Conservation (phyloP, 106 monocot genomes). For the Ottelia alismoides region DNA sequence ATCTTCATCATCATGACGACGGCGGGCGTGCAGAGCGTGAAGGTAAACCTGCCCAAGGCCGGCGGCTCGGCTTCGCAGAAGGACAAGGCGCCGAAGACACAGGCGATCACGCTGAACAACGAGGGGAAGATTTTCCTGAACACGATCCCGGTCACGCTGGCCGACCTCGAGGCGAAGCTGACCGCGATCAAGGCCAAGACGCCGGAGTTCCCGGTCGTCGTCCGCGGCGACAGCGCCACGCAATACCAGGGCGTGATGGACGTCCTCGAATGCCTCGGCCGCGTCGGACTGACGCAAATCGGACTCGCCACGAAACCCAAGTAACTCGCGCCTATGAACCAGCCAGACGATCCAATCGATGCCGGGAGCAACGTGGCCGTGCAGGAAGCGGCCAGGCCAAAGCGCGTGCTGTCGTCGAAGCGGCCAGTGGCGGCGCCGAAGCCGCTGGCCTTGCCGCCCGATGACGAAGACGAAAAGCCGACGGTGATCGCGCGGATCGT, state of each 20-base stretch:
- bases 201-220: neutral
- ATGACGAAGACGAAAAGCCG: too few relatives aligned
- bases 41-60: neutral
- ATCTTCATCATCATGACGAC: neutral
- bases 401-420: too few relatives aligned
- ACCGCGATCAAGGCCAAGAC: neutral
- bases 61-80: neutral
- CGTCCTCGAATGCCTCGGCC: neutral
- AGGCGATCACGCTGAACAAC: neutral
- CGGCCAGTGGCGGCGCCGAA: too few relatives aligned
- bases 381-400: too few relatives aligned
- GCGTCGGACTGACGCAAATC: neutral
- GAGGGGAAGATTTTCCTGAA: neutral
- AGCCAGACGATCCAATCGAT: too few relatives aligned
- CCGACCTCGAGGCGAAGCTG: neutral
- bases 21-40: neutral
- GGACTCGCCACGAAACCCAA: neutral
- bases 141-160: neutral
- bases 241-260: neutral
- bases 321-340: too few relatives aligned
- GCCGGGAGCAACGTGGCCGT: too few relatives aligned
- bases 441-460: too few relatives aligned
- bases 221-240: neutral
- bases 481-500: too few relatives aligned
- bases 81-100: neutral